phyloP scores from a whole-genome alignment of 2,329 filamentous ascomycete genomes.

The Sphaerulina vaccinii region DNA sequence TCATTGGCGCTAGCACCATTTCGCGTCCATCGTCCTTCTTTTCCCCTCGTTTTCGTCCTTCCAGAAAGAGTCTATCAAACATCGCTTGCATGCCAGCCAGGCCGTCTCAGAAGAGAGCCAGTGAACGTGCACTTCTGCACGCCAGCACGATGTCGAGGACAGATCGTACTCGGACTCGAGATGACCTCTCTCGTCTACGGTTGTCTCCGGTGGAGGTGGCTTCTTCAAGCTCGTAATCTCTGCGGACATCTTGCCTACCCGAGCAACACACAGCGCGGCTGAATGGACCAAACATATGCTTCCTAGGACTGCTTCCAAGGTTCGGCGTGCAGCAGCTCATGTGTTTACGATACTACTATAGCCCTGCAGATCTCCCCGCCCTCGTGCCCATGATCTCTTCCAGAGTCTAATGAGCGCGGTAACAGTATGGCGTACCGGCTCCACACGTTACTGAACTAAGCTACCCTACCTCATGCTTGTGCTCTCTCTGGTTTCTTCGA shows the following conservation, averaged over 20 bases:
- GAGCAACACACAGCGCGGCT: not conserved
- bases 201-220: constrained; percentile 9
- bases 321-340: constrained; percentile 2
- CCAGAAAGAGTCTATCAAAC: constrained; percentile 16
- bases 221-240: not conserved
- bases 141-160: constrained; percentile 7
- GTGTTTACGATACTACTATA: constrained; percentile 3
- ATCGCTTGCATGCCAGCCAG: constrained; percentile 14
- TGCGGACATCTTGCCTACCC: constrained; percentile 11
- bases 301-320: constrained; percentile 7
- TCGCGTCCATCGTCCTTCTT: not conserved
- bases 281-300: constrained; percentile 1
- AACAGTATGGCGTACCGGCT: constrained; percentile 24
- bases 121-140: not conserved
- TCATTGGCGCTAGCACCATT: not conserved
- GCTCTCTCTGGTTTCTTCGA: constrained; percentile 4
- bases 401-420: constrained; percentile 12
- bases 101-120: constrained; percentile 1
- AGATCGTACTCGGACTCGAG: not conserved
- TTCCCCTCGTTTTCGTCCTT: constrained; percentile 16
- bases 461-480: constrained; percentile 11
- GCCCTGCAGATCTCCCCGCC: constrained; percentile 17
- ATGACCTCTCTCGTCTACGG: not conserved
- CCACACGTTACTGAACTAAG: constrained; percentile 21
- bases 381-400: constrained; percentile 21